phyloP scores from a whole-genome alignment of 495 filamentous ascomycete genomes.

The Collariella sp. region DNA sequence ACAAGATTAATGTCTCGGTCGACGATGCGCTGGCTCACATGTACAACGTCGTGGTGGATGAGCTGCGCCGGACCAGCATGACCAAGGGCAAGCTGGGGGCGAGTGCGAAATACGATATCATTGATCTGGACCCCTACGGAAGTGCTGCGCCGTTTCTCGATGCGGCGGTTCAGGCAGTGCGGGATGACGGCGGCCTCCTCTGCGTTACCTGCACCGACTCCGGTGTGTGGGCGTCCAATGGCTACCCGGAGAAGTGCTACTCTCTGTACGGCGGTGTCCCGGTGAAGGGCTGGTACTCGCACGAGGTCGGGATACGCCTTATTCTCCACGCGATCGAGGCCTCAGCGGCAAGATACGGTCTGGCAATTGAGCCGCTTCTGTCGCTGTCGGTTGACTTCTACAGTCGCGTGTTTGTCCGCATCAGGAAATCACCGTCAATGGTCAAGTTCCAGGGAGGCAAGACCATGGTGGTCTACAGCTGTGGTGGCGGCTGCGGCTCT shows the following conservation, averaged over 20 bases:
- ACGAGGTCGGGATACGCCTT: conserved; percentile 82
- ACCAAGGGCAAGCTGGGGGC: conserved; percentile 19
- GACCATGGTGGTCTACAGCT: conserved; percentile 88
- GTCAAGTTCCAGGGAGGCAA: conserved; percentile 86
- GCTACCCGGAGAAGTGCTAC: conserved; percentile 88
- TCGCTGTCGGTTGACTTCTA: conserved; percentile 96
- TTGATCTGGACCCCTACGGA: conserved; percentile 95
- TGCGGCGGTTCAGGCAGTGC: conserved; percentile 72
- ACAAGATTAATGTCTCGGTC: conserved; percentile 61
- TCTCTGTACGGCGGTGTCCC: conserved; percentile 85
- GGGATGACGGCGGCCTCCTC: conserved; percentile 75
- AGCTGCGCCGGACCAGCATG: conserved; percentile 26
- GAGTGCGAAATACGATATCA: conserved; percentile 68
- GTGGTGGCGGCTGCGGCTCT: conserved; percentile 79
- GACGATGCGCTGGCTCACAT: conserved; percentile 85
- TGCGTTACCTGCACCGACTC: conserved; percentile 97
- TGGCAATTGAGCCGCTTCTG: conserved; percentile 82
- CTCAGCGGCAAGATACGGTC: conserved; percentile 75
- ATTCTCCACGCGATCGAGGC: conserved; percentile 73
- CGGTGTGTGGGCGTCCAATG: conserved; percentile 83
- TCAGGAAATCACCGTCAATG: conserved; percentile 65
- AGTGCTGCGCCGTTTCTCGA: conserved; percentile 87
- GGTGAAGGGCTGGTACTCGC: conserved; percentile 69
- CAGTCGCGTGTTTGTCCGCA: conserved; percentile 76
- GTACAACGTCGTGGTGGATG: conserved; percentile 54